Percentiles rank a stretch among this genome's conserved stretches.
Evolutionary conservation across 139 green algal genomes (phyloP).

Genomic region (Astrephomene gubernaculifera): DNA sequence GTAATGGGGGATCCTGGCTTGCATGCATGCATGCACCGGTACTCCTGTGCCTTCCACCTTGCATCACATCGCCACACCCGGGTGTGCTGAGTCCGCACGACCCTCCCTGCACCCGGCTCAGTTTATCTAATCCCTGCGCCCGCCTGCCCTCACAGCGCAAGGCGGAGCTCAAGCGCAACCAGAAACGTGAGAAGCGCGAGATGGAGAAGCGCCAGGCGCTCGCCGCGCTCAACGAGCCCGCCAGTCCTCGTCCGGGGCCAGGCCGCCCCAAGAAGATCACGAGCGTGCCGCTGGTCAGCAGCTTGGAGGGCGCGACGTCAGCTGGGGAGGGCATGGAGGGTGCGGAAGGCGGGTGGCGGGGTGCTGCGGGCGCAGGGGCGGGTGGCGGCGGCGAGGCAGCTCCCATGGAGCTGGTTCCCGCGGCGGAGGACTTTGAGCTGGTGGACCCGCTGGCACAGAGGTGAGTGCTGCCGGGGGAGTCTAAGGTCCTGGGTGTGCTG

Average conservation of each 20-base stretch:
- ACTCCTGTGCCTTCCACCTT: too few relatives aligned
- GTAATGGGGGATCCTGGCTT: neutral
- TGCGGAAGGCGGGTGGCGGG: neutral
- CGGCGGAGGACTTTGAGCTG: conserved; percentile 9
- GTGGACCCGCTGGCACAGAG: conserved; percentile 22
- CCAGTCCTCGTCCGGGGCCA: neutral
- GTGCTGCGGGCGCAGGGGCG: neutral
- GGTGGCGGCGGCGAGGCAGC: neutral
- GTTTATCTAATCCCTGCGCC: neutral
- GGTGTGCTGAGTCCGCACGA: too few relatives aligned
- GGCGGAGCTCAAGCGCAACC: conserved; percentile 74
- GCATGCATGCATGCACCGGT: too few relatives aligned
- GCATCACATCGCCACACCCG: too few relatives aligned
- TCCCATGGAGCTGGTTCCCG: neutral
- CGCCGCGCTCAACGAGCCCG: conserved; percentile 54
- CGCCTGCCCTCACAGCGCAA: conserved; percentile 50
- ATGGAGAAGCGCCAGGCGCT: conserved; percentile 68
- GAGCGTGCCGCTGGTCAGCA: neutral
- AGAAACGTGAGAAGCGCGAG: conserved; percentile 78
- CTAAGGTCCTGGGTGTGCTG: too few relatives aligned
- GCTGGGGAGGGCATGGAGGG: neutral
- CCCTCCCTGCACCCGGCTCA: too few relatives aligned
- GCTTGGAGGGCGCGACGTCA: neutral
- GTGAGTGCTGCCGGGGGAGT: too few relatives aligned
- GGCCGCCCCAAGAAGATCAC: conserved; percentile 43